phyloP scores from a whole-genome alignment of 2,329 filamentous ascomycete species.

The Colletotrichum eremochloae region DNA sequence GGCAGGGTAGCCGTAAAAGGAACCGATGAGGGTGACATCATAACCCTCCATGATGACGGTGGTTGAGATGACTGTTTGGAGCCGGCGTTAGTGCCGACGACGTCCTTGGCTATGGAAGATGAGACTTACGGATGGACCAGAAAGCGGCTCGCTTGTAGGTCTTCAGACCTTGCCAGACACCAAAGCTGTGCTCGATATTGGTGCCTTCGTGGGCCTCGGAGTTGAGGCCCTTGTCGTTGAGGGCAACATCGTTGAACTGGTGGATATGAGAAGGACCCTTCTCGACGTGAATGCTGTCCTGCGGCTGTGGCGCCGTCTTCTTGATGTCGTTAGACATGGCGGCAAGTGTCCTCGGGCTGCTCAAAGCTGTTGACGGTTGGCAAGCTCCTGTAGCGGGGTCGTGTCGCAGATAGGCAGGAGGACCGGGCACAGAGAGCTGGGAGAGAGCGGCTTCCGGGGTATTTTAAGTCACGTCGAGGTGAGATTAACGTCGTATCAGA shows the following conservation, averaged over 20 bases:
- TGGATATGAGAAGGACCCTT: conserved; percentile 48
- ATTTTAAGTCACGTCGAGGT: conserved; percentile 30
- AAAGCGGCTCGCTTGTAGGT: conserved; percentile 57
- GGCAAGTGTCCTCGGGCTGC: conserved; percentile 15
- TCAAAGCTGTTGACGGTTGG: conserved; percentile 19
- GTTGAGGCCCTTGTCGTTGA: conserved; percentile 55
- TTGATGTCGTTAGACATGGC: conserved; percentile 37
- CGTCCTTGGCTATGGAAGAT: too few species aligned
- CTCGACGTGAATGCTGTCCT: conserved; percentile 48
- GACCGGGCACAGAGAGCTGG: conserved; percentile 1
- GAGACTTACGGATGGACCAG: conserved; percentile 55
- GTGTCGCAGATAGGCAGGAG: conserved; percentile 20
- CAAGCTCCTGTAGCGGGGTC: conserved; percentile 35
- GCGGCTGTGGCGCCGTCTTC: conserved; percentile 22
- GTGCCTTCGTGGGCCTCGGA: conserved; percentile 54
- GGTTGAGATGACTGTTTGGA: conserved; percentile 55
- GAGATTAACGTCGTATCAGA: conserved; percentile 28
- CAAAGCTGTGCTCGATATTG: conserved; percentile 53
- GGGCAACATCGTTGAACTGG: conserved; percentile 50
- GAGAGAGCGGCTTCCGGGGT: conserved; percentile 18
- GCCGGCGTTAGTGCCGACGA: neutral
- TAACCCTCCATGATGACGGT: conserved; percentile 66
- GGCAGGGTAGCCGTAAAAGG: conserved; percentile 59
- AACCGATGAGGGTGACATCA: conserved; percentile 61
- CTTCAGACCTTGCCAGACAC: conserved; percentile 52